A percentile compares a stretch with the other conserved stretches of the same genome.
phyloP scores from a whole-genome alignment of 1,284 basidiomycete species.

The Ceratobasidium sp. region DNA sequence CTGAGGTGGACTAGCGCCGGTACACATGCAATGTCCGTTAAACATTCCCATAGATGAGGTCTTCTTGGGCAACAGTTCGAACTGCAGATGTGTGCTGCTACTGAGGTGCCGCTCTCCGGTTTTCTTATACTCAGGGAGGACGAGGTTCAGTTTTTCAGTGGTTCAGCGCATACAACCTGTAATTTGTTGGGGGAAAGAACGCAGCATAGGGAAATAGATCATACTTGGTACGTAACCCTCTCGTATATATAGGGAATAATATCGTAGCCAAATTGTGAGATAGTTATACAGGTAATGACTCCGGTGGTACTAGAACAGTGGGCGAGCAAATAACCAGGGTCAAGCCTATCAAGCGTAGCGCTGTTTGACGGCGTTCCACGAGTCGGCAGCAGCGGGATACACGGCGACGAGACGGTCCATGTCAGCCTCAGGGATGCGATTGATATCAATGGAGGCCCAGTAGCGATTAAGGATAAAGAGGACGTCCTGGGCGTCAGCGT shows the following conservation, averaged over 20 bases:
- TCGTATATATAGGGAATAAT: slow-evolving; percentile 15
- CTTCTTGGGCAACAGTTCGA: no score
- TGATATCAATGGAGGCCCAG: slow-evolving; percentile 83
- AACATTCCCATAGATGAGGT: no score
- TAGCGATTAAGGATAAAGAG: slow-evolving; percentile 73
- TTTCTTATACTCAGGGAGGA: no score
- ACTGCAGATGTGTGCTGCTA: no score
- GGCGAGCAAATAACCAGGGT: neutral
- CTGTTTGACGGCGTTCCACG: slow-evolving; percentile 35
- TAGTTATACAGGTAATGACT: slow-evolving; percentile 12
- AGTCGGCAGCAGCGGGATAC: slow-evolving; percentile 58
- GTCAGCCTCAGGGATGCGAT: slow-evolving; percentile 82
- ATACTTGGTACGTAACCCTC: slow-evolving; percentile 10
- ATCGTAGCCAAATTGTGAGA: slow-evolving; percentile 6
- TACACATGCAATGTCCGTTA: no score
- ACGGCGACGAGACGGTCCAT: slow-evolving; percentile 77
- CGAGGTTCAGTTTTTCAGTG: no score
- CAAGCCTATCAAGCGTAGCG: slow-evolving; percentile 32
- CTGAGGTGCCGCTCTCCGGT: no score
- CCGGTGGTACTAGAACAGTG: slow-evolving; percentile 6
- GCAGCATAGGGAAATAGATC: neutral
- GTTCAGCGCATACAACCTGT: no score
- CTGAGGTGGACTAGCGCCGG: no score
- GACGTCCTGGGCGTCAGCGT: slow-evolving; percentile 77
- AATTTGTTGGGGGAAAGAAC: no score